Evolutionary conservation across 805 yeast genomes (phyloP).

Genomic region (Candida succiphila): DNA sequence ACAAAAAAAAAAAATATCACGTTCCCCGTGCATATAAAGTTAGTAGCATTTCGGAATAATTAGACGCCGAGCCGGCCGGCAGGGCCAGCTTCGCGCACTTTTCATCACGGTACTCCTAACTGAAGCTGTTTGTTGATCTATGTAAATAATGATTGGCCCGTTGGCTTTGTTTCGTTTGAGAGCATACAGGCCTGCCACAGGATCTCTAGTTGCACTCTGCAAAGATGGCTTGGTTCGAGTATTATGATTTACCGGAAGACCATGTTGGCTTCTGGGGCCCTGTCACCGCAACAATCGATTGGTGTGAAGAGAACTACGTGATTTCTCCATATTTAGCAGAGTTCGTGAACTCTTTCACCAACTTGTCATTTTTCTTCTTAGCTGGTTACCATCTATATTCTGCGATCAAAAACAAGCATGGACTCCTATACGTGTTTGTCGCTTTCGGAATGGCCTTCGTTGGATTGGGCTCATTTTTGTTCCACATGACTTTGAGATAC

Average conservation of each 20-base stretch:
- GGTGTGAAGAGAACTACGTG: constrained; percentile 98
- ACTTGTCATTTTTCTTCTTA: constrained; percentile 27
- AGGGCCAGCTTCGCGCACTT: too few relatives aligned
- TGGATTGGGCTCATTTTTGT: constrained; percentile 90
- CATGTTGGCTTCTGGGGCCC: constrained; percentile 62
- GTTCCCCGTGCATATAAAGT: too few relatives aligned
- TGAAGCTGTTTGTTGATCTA: too few relatives aligned
- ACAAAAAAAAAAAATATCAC: too few relatives aligned
- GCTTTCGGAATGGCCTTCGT: constrained; percentile 79
- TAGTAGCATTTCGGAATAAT: too few relatives aligned
- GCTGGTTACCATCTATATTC: constrained; percentile 34
- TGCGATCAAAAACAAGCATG: constrained; percentile 51
- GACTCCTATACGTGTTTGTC: constrained; percentile 58
- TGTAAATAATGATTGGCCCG: too few relatives aligned
- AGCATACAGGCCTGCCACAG: too few relatives aligned
- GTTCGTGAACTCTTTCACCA: constrained; percentile 79
- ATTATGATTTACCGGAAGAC: constrained; percentile 2
- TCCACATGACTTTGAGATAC: constrained; percentile 91
- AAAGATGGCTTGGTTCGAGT: constrained; percentile 3
- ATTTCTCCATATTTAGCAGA: constrained; percentile 83
- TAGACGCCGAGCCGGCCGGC: too few relatives aligned
- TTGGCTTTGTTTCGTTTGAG: too few relatives aligned
- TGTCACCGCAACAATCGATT: constrained; percentile 91
- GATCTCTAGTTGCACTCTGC: too few relatives aligned
- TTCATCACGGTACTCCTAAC: too few relatives aligned